Evolutionary conservation across 805 yeast species (phyloP).

Genomic region (Cyberlindnera petersonii): DNA sequence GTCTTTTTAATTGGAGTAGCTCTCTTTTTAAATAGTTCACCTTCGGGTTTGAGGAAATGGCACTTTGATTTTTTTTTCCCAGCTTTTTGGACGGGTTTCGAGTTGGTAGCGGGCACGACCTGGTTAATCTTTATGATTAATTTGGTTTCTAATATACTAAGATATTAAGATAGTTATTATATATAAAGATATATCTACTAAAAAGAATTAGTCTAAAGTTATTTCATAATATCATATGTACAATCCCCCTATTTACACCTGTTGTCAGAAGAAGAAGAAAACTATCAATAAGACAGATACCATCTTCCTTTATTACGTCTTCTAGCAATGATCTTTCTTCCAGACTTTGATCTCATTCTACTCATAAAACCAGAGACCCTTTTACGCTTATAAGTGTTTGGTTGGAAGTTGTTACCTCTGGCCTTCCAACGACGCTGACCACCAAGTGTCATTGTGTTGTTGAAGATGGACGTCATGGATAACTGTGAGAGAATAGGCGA

Average conservation of each 20-base stretch:
- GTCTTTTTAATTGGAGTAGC: neutral
- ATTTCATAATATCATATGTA: neutral
- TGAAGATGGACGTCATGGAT: conserved; percentile 25
- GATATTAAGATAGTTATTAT: too few species aligned
- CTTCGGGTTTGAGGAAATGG: neutral
- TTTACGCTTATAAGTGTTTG: conserved; percentile 85
- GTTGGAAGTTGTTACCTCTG: conserved; percentile 94
- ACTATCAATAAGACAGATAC: conserved; percentile 71
- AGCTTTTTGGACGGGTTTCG: too few species aligned
- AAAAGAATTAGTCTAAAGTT: too few species aligned
- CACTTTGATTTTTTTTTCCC: conserved; percentile 2
- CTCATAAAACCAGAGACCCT: conserved; percentile 87
- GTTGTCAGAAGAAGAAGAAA: neutral
- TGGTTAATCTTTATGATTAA: too few species aligned
- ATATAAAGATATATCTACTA: too few species aligned
- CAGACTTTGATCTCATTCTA: conserved; percentile 67
- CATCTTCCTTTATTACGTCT: conserved; percentile 90
- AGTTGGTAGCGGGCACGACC: conserved; percentile 10
- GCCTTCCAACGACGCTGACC: conserved; percentile 72
- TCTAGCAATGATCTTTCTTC: conserved; percentile 72
- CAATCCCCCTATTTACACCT: too few species aligned
- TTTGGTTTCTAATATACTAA: too few species aligned
- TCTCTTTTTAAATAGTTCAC: neutral
- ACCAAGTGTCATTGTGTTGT: conserved; percentile 31
- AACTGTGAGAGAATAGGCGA: conserved; percentile 15